These are phyloP conservation scores for Zanthoxylum bungeanum DNA, from an alignment of 345 rosid genomes.

Conservation along the genomic window DNA sequence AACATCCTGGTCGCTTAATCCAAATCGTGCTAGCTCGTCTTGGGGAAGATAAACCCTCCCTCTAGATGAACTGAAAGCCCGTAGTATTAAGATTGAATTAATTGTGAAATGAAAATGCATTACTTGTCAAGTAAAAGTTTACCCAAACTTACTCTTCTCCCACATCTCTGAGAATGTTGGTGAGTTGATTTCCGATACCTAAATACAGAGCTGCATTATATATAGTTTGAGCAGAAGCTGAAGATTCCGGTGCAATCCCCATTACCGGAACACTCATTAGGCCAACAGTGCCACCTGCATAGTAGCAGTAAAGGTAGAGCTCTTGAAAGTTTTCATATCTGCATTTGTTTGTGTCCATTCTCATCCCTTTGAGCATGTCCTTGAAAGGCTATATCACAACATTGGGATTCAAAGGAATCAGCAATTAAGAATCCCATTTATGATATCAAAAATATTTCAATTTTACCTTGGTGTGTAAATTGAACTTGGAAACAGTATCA, in stretches of 20 bases:
- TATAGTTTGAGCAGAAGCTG: conserved; percentile 29
- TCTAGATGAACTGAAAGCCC: conserved; percentile 35
- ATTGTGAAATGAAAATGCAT: neutral
- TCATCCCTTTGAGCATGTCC: conserved; percentile 69
- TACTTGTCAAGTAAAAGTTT: neutral
- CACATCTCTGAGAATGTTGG: conserved; percentile 64
- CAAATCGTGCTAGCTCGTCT: conserved; percentile 58
- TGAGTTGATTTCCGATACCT: conserved; percentile 62
- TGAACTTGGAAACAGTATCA: conserved; percentile 48
- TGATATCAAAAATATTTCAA: neutral
- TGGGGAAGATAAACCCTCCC: conserved; percentile 63
- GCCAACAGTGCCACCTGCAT: conserved; percentile 61
- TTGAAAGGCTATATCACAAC: conserved; percentile 41
- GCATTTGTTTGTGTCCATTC: conserved; percentile 50
- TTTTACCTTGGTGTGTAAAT: conserved; percentile 51
- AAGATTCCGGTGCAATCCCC: conserved; percentile 53
- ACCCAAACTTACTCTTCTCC: conserved; percentile 51
- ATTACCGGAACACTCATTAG: conserved; percentile 63
- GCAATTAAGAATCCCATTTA: neutral
- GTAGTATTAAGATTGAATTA: neutral
- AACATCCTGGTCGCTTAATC: conserved; percentile 44
- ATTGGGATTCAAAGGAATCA: neutral
- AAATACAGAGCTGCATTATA: conserved; percentile 49
- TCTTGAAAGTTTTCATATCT: conserved; percentile 47
- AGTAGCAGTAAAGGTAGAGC: conserved; percentile 55